These are phyloP conservation scores for Amauroascus niger DNA, from an alignment of 2,329 filamentous ascomycete genomes.

Conservation along the genomic window DNA sequence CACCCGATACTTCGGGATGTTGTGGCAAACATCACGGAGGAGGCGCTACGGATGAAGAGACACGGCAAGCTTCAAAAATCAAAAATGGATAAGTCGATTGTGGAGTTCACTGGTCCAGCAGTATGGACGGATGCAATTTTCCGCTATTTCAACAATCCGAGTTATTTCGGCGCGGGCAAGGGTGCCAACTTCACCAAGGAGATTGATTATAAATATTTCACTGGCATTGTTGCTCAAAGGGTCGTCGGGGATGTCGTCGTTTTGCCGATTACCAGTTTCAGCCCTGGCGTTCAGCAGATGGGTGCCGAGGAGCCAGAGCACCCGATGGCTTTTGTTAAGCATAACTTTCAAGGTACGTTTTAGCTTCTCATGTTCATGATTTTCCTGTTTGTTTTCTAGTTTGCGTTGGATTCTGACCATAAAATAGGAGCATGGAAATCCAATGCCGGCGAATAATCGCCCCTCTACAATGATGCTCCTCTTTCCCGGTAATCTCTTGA, in stretches of 20 bases:
- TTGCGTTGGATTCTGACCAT: background rate
- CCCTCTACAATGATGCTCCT: too few species aligned
- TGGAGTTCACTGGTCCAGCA: constrained; percentile 90
- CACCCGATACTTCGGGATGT: constrained; percentile 85
- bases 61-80: constrained; percentile 53
- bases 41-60: constrained; percentile 65
- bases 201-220: constrained; percentile 82
- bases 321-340: constrained; percentile 94
- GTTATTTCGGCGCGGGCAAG: constrained; percentile 67
- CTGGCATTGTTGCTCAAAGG: constrained; percentile 70
- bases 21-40: constrained; percentile 73
- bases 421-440: constrained; percentile 9
- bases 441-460: background rate
- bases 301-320: constrained; percentile 78
- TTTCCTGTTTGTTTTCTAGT: background rate
- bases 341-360: constrained; percentile 78
- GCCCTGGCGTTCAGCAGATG: constrained; percentile 89
- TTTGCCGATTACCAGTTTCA: constrained; percentile 93
- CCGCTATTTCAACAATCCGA: constrained; percentile 81
- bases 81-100: constrained; percentile 61
- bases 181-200: constrained; percentile 51
- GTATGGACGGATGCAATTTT: constrained; percentile 92
- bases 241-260: constrained; percentile 90
- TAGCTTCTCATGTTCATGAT: background rate
- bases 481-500: background rate